These are phyloP conservation scores for Ogataea pilisensis DNA, from an alignment of 805 yeast genomes.

Conservation along the genomic window DNA sequence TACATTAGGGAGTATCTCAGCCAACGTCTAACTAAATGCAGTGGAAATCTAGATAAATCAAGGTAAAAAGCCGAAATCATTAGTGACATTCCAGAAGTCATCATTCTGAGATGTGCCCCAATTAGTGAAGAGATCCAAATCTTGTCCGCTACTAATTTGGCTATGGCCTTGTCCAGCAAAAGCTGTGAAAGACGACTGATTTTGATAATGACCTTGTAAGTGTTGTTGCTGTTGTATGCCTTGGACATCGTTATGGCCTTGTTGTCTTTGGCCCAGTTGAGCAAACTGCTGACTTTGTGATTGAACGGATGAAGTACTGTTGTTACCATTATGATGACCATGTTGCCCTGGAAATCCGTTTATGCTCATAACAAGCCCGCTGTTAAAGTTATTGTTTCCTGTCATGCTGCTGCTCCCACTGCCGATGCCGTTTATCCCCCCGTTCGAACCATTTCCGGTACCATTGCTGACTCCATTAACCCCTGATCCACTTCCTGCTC, in stretches of 20 bases:
- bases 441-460: neutral
- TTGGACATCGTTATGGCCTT: too few species aligned
- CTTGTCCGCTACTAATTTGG: conserved; percentile 1
- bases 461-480: conserved; percentile 10
- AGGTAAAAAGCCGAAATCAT: conserved; percentile 45
- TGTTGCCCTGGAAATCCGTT: neutral
- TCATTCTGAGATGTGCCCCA: conserved; percentile 29
- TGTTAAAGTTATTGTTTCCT: neutral
- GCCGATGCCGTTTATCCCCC: neutral
- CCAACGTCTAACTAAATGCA: too few species aligned
- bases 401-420: neutral
- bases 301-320: too few species aligned
- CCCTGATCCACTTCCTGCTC: conserved; percentile 3
- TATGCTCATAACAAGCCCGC: neutral
- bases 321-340: too few species aligned
- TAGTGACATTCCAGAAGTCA: conserved; percentile 46
- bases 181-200: too few species aligned
- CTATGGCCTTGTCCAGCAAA: too few species aligned
- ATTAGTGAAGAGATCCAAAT: conserved; percentile 16
- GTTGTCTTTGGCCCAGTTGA: neutral
- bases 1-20: too few species aligned
- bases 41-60: too few species aligned
- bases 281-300: neutral
- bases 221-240: neutral
- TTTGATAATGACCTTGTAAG: too few species aligned